A percentile compares a stretch with the other conserved stretches of the same genome.
phyloP scores from a whole-genome alignment of 768 basidiomycete species.

The Hypholoma sublateritium region DNA sequence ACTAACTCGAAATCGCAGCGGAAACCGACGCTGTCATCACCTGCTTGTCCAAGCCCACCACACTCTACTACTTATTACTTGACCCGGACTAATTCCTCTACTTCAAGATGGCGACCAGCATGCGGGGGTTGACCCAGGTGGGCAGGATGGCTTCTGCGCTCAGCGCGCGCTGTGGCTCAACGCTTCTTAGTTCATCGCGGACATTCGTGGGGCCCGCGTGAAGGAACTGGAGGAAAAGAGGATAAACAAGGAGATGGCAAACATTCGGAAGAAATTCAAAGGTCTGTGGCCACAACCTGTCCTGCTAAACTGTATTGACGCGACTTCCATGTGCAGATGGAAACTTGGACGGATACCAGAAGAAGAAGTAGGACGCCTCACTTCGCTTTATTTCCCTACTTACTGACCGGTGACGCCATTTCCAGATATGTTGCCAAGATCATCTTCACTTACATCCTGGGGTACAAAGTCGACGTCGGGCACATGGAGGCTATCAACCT shows the following conservation, averaged over 20 bases:
- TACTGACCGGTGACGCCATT: not conserved
- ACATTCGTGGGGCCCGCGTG: slow-evolving; percentile 94
- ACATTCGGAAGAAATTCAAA: slow-evolving; percentile 99
- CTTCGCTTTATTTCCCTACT: not conserved
- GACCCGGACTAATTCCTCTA: not conserved
- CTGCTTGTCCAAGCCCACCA: not conserved
- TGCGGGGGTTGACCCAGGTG: slow-evolving; percentile 93
- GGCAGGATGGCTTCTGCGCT: slow-evolving; percentile 21
- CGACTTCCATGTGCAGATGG: slow-evolving; percentile 51
- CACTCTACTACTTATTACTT: not conserved
- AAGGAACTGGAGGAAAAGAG: slow-evolving; percentile 97
- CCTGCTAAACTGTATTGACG: slow-evolving; percentile 2
- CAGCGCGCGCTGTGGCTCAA: slow-evolving; percentile 11
- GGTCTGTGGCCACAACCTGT: slow-evolving; percentile 41
- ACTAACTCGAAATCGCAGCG: not conserved
- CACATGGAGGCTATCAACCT: slow-evolving; percentile 99
- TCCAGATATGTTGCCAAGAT: slow-evolving; percentile 96
- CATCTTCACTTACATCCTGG: slow-evolving; percentile 97
- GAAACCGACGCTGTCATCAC: not conserved
- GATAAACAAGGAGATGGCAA: slow-evolving; percentile 99
- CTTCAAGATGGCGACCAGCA: slow-evolving; percentile 76
- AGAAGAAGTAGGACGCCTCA: slow-evolving; percentile 72
- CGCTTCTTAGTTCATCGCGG: slow-evolving; percentile 85
- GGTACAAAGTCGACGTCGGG: slow-evolving; percentile 98
- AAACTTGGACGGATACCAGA: slow-evolving; percentile 87